Evolutionary conservation across 2,329 filamentous ascomycete species (phyloP), one percentile per base, ranked within the genome.

Genomic region (Fusarium decemcellulare): DNA sequence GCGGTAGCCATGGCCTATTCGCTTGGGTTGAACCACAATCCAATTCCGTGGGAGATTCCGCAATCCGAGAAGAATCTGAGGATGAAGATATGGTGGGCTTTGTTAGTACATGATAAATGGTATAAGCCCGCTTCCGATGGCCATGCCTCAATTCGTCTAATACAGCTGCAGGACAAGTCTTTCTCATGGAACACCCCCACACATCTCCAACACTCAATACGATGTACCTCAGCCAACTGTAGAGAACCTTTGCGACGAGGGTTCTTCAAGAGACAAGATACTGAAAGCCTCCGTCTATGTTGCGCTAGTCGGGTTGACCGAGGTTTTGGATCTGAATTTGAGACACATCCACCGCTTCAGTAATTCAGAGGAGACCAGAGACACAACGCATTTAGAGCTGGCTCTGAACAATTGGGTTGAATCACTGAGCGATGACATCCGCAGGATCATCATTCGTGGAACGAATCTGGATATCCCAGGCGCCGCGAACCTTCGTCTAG

Each of bases 61-160:
- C 71, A 78, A 4, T 72, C 80, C 0, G 86, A 89, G 66, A 88
- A 88, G 71, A 75, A 79, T 11, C 67, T 87, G 6, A 76, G 87
- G 27, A 84, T 87, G 68, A 81, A 83, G 55, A 83, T 88, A 2
- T 89, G 87, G 87, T 88, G 87, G 87, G 80, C 82, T 9, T 73
- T 89, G 1, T 68, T 87, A 14, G 78, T 89, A 10, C 83, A 88
- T 52, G 87, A 90, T 71, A 80, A 83, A 55, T 89, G 87, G 87
- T 87, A 76, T 12, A 1, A 40, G 2, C 2, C 6, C 23, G 7
- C 4, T 2, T 15, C 12, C 39, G 3, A 14, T 4, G 6, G 5
- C 6, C 6, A 2, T 6, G 2, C 2, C 2, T 30, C 11, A 3
- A 7, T 23, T 14, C 12, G 9, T 43, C 65, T 74, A 40, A 74